These are phyloP conservation scores for Salix udensis DNA, from an alignment of 345 rosid species.

Conservation along the genomic window DNA sequence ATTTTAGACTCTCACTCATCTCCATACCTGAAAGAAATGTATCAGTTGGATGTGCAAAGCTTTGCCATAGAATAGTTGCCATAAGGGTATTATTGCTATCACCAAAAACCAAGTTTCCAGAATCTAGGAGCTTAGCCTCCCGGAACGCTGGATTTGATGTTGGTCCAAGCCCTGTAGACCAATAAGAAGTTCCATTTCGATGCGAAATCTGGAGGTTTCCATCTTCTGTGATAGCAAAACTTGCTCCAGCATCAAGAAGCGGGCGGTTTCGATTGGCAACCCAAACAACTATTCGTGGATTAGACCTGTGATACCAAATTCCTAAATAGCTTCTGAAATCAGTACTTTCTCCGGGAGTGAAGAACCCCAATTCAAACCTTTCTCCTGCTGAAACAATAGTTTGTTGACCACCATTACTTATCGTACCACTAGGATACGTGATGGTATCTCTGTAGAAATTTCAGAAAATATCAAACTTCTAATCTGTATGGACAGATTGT, in stretches of 20 bases:
- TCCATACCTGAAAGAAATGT: conserved; percentile 62
- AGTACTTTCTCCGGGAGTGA: conserved; percentile 37
- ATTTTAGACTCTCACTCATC: conserved; percentile 24
- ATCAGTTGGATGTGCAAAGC: conserved; percentile 20
- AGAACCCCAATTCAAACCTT: conserved; percentile 37
- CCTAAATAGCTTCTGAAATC: conserved; percentile 34
- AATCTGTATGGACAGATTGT: too few species aligned
- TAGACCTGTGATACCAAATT: conserved; percentile 34
- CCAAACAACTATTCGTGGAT: conserved; percentile 38
- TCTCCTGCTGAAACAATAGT: conserved; percentile 22
- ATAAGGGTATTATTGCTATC: not conserved
- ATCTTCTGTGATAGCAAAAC: conserved; percentile 18
- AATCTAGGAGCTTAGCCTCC: not conserved
- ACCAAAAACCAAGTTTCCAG: not conserved
- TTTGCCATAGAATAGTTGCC: not conserved
- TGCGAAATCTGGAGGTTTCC: conserved; percentile 34
- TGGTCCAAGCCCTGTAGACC: conserved; percentile 3
- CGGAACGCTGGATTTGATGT: not conserved
- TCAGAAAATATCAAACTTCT: too few species aligned
- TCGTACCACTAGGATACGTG: not conserved
- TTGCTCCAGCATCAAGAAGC: conserved; percentile 3
- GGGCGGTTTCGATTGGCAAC: conserved; percentile 44
- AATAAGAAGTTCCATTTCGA: conserved; percentile 23
- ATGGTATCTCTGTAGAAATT: conserved; percentile 29
- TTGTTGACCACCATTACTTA: conserved; percentile 5